These are phyloP conservation scores for Abelmoschus esculentus DNA, from an alignment of 345 rosid genomes.

Conservation along the genomic window DNA sequence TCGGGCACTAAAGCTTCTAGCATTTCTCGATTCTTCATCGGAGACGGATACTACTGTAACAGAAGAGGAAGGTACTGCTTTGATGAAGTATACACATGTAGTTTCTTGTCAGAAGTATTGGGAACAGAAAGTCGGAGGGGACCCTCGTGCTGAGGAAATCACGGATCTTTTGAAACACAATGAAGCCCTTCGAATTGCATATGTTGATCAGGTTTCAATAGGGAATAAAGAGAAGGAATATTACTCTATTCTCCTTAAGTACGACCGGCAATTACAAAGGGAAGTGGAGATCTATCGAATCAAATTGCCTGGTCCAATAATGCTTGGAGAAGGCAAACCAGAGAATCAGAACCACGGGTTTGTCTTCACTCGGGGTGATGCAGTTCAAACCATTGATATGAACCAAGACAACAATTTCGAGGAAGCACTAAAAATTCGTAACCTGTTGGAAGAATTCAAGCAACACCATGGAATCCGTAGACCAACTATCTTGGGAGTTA, in stretches of 20 bases:
- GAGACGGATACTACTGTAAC: constrained; percentile 51
- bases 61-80: constrained; percentile 62
- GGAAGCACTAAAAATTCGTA: constrained; percentile 51
- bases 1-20: constrained; percentile 86
- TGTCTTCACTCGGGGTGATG: constrained; percentile 91
- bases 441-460: not conserved
- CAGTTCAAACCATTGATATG: constrained; percentile 92
- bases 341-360: constrained; percentile 94
- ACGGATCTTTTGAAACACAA: constrained; percentile 61
- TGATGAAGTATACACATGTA: constrained; percentile 88
- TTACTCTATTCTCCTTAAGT: constrained; percentile 78
- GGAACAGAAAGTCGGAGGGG: constrained; percentile 71
- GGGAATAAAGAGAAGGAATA: constrained; percentile 34
- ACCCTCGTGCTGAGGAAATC: constrained; percentile 79
- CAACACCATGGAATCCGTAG: not conserved
- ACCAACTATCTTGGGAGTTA: not conserved
- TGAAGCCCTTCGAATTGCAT: constrained; percentile 89
- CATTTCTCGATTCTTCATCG: constrained; percentile 89
- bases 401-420: constrained; percentile 89
- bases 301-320: constrained; percentile 77
- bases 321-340: constrained; percentile 92
- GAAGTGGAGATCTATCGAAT: constrained; percentile 83
- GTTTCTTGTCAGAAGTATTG: constrained; percentile 94
- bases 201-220: constrained; percentile 66
- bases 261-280: constrained; percentile 48